Evolutionary conservation across 2,329 filamentous ascomycete genomes (phyloP).

Genomic region (Trichophyton benhamiae): DNA sequence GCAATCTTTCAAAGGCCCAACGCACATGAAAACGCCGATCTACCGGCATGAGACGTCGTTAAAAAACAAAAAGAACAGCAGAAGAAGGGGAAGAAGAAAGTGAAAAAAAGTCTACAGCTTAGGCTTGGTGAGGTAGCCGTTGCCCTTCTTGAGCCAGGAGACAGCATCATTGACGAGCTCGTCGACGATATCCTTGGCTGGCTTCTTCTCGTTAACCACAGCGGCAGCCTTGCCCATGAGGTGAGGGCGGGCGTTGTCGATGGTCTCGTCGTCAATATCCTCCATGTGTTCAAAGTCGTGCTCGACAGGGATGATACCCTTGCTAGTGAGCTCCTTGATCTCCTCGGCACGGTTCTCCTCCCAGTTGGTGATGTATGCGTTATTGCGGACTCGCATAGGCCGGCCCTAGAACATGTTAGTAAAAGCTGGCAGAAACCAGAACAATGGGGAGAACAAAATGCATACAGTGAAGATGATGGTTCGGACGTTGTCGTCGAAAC

Average conservation of each 20-base stretch:
- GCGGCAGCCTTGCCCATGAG: slow-evolving; percentile 96
- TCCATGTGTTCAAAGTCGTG: slow-evolving; percentile 77
- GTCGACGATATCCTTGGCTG: slow-evolving; percentile 82
- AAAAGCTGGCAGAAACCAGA: background rate
- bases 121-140: slow-evolving; percentile 45
- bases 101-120: slow-evolving; percentile 48
- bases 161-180: slow-evolving; percentile 82
- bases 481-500: slow-evolving; percentile 90
- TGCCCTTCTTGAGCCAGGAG: slow-evolving; percentile 54
- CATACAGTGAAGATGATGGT: slow-evolving; percentile 88
- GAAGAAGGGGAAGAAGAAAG: background rate
- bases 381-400: slow-evolving; percentile 83
- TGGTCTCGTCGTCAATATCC: slow-evolving; percentile 63
- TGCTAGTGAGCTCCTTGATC: slow-evolving; percentile 80
- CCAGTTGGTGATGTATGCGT: slow-evolving; percentile 91
- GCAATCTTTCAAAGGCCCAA: background rate
- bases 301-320: slow-evolving; percentile 89
- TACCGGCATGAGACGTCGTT: background rate
- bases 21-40: background rate
- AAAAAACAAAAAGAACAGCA: background rate
- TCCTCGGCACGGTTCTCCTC: slow-evolving; percentile 80
- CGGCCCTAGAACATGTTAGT: slow-evolving; percentile 45
- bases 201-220: slow-evolving; percentile 84
- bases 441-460: background rate
- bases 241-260: slow-evolving; percentile 84